Evolutionary conservation across 495 filamentous ascomycete species (phyloP).

Genomic region (Echria macrotheca): DNA sequence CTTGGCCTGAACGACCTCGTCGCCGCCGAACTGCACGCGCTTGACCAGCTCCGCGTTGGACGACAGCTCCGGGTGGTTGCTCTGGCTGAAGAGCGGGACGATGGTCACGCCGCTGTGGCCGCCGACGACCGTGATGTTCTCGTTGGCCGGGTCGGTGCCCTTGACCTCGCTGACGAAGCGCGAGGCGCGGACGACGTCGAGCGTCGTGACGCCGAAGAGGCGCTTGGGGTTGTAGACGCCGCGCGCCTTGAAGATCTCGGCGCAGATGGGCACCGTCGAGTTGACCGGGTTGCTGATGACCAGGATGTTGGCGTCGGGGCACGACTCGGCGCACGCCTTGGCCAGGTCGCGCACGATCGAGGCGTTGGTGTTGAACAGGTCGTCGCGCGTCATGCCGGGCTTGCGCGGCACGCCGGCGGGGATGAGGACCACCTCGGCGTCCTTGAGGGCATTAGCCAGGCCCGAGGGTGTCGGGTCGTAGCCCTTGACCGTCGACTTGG

Average conservation of each 20-base stretch:
- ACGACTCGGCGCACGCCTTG: constrained; percentile 84
- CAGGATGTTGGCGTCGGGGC: constrained; percentile 90
- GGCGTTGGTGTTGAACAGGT: constrained; percentile 99
- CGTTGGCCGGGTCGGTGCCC: constrained; percentile 78
- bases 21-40: constrained; percentile 98
- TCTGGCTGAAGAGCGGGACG: constrained; percentile 94
- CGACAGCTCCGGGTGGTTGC: constrained; percentile 73
- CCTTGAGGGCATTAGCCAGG: constrained; percentile 71
- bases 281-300: constrained; percentile 99
- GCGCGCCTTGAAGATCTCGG: constrained; percentile 90
- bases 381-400: constrained; percentile 99
- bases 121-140: constrained; percentile 92
- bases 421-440: constrained; percentile 89
- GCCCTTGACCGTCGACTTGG: constrained; percentile 89
- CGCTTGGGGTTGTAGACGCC: constrained; percentile 98
- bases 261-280: constrained; percentile 94
- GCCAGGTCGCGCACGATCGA: constrained; percentile 98
- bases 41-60: constrained; percentile 74
- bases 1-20: constrained; percentile 99
- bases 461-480: constrained; percentile 73
- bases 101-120: constrained; percentile 98
- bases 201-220: constrained; percentile 98
- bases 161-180: constrained; percentile 95
- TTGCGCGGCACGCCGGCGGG: constrained; percentile 98
- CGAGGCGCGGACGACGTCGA: constrained; percentile 95